These are phyloP conservation scores for Globisporangium acanthophoron DNA, from an alignment of 352 stramenopile species.

Conservation along the genomic window DNA sequence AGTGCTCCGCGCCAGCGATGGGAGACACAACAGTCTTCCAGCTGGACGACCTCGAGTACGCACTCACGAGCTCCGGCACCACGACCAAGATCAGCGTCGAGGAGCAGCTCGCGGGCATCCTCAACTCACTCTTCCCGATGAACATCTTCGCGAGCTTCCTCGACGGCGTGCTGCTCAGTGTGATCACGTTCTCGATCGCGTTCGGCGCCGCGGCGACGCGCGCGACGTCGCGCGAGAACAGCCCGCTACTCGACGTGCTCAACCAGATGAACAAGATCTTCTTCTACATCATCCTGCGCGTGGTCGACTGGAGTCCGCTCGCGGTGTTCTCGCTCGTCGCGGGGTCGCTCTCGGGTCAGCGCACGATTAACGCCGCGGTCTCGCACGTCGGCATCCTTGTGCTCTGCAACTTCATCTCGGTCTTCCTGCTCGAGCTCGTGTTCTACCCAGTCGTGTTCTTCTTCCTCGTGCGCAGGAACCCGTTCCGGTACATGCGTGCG, in stretches of 20 bases:
- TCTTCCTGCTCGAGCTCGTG: slow-evolving; percentile 43
- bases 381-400: slow-evolving; percentile 55
- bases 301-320: slow-evolving; percentile 60
- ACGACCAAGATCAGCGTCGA: slow-evolving; percentile 36
- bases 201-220: slow-evolving; percentile 55
- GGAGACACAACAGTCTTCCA: slow-evolving; percentile 29
- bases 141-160: slow-evolving; percentile 63
- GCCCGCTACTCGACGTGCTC: slow-evolving; percentile 45
- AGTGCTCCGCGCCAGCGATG: slow-evolving; percentile 21
- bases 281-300: slow-evolving; percentile 53
- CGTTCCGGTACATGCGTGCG: slow-evolving; percentile 49
- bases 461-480: slow-evolving; percentile 37
- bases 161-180: slow-evolving; percentile 43
- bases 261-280: slow-evolving; percentile 75
- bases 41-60: slow-evolving; percentile 33
- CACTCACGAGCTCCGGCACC: slow-evolving; percentile 10
- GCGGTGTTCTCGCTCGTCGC: slow-evolving; percentile 69
- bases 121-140: slow-evolving; percentile 39
- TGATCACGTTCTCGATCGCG: slow-evolving; percentile 58
- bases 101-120: slow-evolving; percentile 50
- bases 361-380: slow-evolving; percentile 32
- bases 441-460: slow-evolving; percentile 55
- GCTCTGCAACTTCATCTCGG: slow-evolving; percentile 38
- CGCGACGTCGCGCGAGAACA: slow-evolving; percentile 43
- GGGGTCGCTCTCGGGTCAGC: slow-evolving; percentile 46